Percentiles rank a stretch among this genome's conserved stretches.
phyloP scores from a whole-genome alignment of 2,329 filamentous ascomycete genomes.

The Penicillium sp. region DNA sequence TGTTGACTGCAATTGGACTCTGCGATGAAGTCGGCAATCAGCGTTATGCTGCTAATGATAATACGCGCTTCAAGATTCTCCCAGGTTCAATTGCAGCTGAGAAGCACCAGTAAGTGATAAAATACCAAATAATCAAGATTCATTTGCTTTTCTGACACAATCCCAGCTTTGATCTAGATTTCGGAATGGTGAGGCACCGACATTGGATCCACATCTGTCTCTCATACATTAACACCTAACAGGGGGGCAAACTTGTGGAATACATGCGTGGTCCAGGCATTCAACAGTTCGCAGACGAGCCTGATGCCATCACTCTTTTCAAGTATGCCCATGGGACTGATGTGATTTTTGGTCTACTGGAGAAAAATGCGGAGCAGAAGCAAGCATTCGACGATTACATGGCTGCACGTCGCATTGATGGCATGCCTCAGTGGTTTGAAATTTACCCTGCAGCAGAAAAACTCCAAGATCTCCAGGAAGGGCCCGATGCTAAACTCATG shows the following conservation, averaged over 20 bases:
- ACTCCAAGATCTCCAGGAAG: background rate
- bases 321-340: constrained; percentile 21
- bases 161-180: constrained; percentile 10
- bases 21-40: constrained; percentile 21
- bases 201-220: background rate
- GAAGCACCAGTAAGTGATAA: constrained; percentile 22
- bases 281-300: constrained; percentile 15
- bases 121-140: background rate
- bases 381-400: constrained; percentile 26
- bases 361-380: constrained; percentile 23
- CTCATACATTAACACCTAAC: background rate
- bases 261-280: constrained; percentile 25
- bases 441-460: constrained; percentile 18
- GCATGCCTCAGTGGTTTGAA: constrained; percentile 23
- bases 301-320: constrained; percentile 15
- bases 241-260: constrained; percentile 18
- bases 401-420: constrained; percentile 16
- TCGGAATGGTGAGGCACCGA: constrained; percentile 9
- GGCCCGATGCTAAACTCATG: constrained; percentile 26
- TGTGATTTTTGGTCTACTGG: constrained; percentile 20
- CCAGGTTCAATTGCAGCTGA: constrained; percentile 20
- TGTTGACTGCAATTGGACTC: constrained; percentile 20
- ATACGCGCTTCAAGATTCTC: constrained; percentile 19
- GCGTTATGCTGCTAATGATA: constrained; percentile 22
- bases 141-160: too few species aligned